Evolutionary conservation across 805 yeast species (phyloP).

Genomic region (Ogataea minuta): DNA sequence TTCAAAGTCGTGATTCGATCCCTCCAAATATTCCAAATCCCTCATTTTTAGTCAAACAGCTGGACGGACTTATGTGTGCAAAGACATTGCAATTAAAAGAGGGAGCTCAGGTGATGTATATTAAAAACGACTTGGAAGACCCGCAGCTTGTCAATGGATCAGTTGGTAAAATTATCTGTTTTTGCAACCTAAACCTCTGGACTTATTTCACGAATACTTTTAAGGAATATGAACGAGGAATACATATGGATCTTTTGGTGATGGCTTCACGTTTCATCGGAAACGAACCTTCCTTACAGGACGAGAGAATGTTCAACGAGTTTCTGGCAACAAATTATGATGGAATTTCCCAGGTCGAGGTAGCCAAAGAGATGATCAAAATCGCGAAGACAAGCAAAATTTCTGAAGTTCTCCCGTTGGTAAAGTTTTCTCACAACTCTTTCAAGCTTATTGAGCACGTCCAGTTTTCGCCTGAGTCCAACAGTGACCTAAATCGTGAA

Average conservation of each 20-base stretch:
- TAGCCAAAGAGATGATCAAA: conserved; percentile 22
- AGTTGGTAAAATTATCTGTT: conserved; percentile 69
- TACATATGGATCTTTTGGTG: conserved; percentile 15
- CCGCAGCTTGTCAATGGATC: conserved; percentile 86
- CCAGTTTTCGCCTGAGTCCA: conserved; percentile 35
- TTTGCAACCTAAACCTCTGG: conserved; percentile 37
- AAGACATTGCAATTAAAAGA: conserved; percentile 61
- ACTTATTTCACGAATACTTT: conserved; percentile 21
- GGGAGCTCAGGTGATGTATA: conserved; percentile 93
- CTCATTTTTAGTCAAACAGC: conserved; percentile 17
- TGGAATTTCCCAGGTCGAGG: conserved; percentile 4
- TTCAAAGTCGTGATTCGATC: conserved; percentile 43
- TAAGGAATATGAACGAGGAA: conserved; percentile 26
- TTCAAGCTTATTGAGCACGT: conserved; percentile 34
- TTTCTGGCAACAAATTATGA: conserved; percentile 12
- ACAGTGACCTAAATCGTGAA: conserved; percentile 36
- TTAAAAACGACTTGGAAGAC: conserved; percentile 65
- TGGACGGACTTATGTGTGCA: conserved; percentile 65
- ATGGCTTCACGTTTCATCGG: conserved; percentile 20
- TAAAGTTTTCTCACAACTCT: conserved; percentile 40
- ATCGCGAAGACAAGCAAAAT: conserved; percentile 22
- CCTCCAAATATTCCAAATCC: conserved; percentile 11
- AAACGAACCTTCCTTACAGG: conserved; percentile 11
- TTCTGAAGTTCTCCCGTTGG: conserved; percentile 40
- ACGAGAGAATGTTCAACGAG: conserved; percentile 22